These are phyloP conservation scores for Mycocentrospora acerina DNA, from an alignment of 2,329 filamentous ascomycete genomes.

Conservation along the genomic window DNA sequence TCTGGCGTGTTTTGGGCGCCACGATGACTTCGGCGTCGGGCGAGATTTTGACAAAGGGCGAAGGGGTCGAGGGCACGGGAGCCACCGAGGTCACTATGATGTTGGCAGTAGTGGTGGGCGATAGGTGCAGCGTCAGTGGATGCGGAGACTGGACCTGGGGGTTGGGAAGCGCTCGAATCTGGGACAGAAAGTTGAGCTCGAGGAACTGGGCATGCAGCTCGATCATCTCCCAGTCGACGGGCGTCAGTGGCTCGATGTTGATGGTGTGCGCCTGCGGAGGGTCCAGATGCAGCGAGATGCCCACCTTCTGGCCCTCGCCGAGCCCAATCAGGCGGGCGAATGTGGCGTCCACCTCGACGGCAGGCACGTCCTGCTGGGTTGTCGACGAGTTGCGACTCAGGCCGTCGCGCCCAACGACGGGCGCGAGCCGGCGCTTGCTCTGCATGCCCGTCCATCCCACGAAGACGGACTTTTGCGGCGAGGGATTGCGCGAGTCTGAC, in stretches of 20 bases:
- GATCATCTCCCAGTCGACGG: slow-evolving; percentile 98
- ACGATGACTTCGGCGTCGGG: slow-evolving; percentile 97
- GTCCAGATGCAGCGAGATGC: slow-evolving; percentile 75
- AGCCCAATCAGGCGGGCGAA: slow-evolving; percentile 77
- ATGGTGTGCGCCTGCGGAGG: slow-evolving; percentile 90
- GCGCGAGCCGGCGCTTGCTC: slow-evolving; percentile 77
- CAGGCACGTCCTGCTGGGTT: slow-evolving; percentile 73
- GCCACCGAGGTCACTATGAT: slow-evolving; percentile 83
- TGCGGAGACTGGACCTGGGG: slow-evolving; percentile 68
- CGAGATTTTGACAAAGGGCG: slow-evolving; percentile 86
- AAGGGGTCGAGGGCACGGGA: slow-evolving; percentile 66
- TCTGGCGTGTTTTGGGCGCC: slow-evolving; percentile 84
- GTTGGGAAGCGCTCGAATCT: slow-evolving; percentile 92
- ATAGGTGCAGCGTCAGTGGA: slow-evolving; percentile 86
- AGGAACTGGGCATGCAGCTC: slow-evolving; percentile 95
- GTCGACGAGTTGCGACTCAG: slow-evolving; percentile 60
- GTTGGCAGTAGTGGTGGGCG: slow-evolving; percentile 92
- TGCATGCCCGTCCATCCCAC: slow-evolving; percentile 98
- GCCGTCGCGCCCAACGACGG: slow-evolving; percentile 73
- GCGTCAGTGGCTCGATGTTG: slow-evolving; percentile 92
- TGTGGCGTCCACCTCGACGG: slow-evolving; percentile 85
- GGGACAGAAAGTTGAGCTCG: slow-evolving; percentile 87
- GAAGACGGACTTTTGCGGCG: slow-evolving; percentile 69
- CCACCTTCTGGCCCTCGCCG: slow-evolving; percentile 75
- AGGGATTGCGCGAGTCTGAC: slow-evolving; percentile 42